These are phyloP conservation scores for Beauveria australis DNA, from an alignment of 2,329 filamentous ascomycete genomes.

Conservation along the genomic window DNA sequence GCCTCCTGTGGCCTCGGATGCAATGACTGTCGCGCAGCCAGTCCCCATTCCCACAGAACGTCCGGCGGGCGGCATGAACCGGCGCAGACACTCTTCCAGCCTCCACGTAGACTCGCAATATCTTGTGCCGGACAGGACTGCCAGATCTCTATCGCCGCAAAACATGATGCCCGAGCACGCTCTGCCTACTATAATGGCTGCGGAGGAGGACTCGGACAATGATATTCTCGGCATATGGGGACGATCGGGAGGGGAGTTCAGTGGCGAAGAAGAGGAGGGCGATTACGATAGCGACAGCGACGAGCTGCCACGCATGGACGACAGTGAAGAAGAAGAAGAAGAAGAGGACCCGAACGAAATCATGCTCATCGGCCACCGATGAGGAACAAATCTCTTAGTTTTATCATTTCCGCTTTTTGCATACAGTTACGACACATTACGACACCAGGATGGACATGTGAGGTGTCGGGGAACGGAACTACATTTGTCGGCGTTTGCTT, in stretches of 20 bases:
- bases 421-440: not conserved
- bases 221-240: constrained; percentile 53
- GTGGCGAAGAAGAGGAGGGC: constrained; percentile 38
- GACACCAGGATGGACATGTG: not conserved
- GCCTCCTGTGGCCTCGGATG: not conserved
- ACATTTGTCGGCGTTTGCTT: not conserved
- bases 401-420: not conserved
- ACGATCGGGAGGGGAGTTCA: constrained; percentile 35
- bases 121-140: constrained; percentile 31
- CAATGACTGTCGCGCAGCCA: constrained; percentile 15
- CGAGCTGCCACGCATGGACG: constrained; percentile 32
- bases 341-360: constrained; percentile 35
- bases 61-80: constrained; percentile 14
- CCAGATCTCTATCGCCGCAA: constrained; percentile 37
- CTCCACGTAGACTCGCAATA: constrained; percentile 24
- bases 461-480: not conserved
- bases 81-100: constrained; percentile 33
- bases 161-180: constrained; percentile 20
- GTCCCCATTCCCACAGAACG: constrained; percentile 14
- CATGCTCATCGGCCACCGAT: constrained; percentile 37
- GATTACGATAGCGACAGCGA: constrained; percentile 36
- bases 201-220: constrained; percentile 40
- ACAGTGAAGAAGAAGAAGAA: constrained; percentile 34
- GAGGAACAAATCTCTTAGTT: not conserved
- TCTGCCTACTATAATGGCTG: constrained; percentile 18